Conservation (phyloP, 73 alveolate genomes). For the Paraurostyla sp. region DNA sequence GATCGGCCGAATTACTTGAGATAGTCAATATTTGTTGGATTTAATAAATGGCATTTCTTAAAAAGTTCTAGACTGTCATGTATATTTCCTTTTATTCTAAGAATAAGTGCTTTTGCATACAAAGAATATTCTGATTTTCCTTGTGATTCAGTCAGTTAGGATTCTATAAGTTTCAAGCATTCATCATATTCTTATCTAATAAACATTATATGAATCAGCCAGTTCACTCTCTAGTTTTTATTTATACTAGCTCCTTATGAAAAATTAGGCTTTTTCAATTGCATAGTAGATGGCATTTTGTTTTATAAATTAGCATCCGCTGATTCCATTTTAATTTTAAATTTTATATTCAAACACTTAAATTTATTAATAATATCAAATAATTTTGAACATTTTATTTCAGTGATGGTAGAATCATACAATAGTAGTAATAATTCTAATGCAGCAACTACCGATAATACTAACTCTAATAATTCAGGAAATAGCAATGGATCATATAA, state of each 20-base stretch:
- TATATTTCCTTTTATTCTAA: constrained; percentile 88
- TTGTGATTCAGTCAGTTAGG: constrained; percentile 73
- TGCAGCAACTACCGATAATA: too few relatives aligned
- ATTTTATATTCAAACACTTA: not conserved
- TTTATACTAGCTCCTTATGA: constrained; percentile 9
- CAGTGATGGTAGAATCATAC: not conserved
- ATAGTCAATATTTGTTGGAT: constrained; percentile 87
- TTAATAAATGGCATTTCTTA: constrained; percentile 85
- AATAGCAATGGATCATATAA: too few relatives aligned
- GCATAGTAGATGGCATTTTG: not conserved
- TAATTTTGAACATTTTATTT: not conserved
- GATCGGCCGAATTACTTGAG: constrained; percentile 96
- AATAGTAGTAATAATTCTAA: not conserved
- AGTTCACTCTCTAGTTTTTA: constrained; percentile 79
- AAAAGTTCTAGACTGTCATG: constrained; percentile 90
- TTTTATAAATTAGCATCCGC: not conserved
- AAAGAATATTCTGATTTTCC: constrained; percentile 86
- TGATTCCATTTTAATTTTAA: not conserved
- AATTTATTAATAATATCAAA: not conserved
- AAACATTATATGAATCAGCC: constrained; percentile 90
- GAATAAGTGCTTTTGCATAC: constrained; percentile 89
- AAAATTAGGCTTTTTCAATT: constrained; percentile 35
- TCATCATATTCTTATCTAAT: constrained; percentile 90
- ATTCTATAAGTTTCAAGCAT: constrained; percentile 86
- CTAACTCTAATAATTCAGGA: too few relatives aligned